Conservation (phyloP, 441 rosid species). For the Kokia cookei region DNA sequence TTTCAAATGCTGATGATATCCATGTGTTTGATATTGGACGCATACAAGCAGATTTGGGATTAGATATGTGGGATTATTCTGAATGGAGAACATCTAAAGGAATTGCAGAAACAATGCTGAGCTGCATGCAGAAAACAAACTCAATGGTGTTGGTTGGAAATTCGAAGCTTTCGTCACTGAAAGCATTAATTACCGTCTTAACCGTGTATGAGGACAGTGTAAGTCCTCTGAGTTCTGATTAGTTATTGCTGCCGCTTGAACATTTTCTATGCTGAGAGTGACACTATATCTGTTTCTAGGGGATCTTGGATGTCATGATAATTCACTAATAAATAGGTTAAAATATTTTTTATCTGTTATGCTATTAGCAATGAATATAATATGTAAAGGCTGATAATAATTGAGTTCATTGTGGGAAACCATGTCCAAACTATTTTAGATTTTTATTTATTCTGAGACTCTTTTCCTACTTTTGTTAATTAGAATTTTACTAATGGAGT, state of each 20-base stretch:
- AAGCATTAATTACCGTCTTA: conserved; percentile 57
- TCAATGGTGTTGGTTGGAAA: conserved; percentile 54
- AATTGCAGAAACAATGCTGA: conserved; percentile 59
- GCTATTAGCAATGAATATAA: neutral
- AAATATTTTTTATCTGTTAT: neutral
- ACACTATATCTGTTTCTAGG: neutral
- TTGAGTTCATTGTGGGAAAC: neutral
- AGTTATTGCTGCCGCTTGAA: neutral
- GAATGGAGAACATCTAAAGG: conserved; percentile 70
- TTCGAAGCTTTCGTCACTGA: conserved; percentile 61
- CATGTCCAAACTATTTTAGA: neutral
- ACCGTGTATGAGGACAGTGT: conserved; percentile 54
- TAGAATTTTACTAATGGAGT: neutral
- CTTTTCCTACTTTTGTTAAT: neutral
- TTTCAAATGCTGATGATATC: conserved; percentile 23
- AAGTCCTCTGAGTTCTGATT: conserved; percentile 27
- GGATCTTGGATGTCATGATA: neutral
- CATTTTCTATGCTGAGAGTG: neutral
- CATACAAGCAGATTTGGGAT: conserved; percentile 48
- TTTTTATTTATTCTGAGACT: neutral
- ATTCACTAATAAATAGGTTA: neutral
- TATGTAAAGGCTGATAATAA: neutral
- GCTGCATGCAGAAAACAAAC: conserved; percentile 60
- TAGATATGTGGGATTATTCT: conserved; percentile 71
- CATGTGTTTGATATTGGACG: conserved; percentile 45